Conservation (phyloP, 495 filamentous ascomycete species). For the Hypoxylon lenormandii region DNA sequence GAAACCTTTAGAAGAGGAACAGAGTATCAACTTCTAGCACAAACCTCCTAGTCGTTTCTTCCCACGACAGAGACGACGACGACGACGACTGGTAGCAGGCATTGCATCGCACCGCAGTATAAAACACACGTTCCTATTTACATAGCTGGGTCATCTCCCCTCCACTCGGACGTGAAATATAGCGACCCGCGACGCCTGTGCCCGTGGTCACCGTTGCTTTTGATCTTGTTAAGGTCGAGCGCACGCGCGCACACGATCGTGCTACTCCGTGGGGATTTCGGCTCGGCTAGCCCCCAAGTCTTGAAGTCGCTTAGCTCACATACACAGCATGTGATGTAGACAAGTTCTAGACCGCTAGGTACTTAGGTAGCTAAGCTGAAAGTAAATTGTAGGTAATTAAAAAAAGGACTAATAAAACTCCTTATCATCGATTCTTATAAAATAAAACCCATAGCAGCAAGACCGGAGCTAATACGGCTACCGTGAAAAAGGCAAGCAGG, state of each 20-base stretch:
- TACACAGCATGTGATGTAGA: neutral
- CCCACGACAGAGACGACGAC: conserved; percentile 29
- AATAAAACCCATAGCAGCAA: neutral
- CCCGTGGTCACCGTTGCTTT: conserved; percentile 18
- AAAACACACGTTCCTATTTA: conserved; percentile 4
- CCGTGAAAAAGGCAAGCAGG: neutral
- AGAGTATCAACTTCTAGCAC: conserved; percentile 9
- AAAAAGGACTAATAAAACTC: neutral
- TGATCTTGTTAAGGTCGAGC: conserved; percentile 25
- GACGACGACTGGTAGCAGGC: conserved; percentile 16
- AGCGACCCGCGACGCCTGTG: conserved; percentile 17
- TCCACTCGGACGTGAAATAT: conserved; percentile 31
- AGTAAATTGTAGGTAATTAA: neutral
- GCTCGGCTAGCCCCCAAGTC: conserved; percentile 27
- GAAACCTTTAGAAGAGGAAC: neutral
- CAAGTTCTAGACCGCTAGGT: neutral
- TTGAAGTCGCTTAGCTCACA: conserved; percentile 48
- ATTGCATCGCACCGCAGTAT: conserved; percentile 33
- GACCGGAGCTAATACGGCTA: conserved; percentile 1
- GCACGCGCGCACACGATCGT: conserved; percentile 32
- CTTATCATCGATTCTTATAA: neutral
- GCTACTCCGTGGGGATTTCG: conserved; percentile 33
- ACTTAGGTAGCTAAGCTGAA: too few species aligned
- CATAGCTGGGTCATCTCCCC: conserved; percentile 7
- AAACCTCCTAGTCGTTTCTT: conserved; percentile 11